Evolutionary conservation across 768 basidiomycete genomes (phyloP), one percentile per base, ranked within the genome.

Genomic region (Trichaptum fuscoviolaceum): DNA sequence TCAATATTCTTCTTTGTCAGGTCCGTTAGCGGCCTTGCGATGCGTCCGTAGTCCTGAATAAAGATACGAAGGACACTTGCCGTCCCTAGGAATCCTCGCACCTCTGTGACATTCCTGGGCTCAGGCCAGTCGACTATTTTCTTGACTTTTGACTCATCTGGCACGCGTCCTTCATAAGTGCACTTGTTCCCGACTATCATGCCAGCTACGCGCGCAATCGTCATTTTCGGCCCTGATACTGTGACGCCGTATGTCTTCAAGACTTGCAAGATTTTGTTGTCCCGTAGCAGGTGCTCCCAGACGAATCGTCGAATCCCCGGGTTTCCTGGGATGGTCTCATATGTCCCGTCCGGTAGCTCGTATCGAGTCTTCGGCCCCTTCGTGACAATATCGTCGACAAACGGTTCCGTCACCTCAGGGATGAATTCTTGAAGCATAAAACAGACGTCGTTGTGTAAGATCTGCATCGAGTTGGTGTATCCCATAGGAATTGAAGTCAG

Each of bases 351-450:
- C 0, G 34, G 8, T 0, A 52, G 1, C 10, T 74, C 63, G 63
- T 83, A 82, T 4, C 68, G 62, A 0, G 77, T 75, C 0, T 24
- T 18, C 0, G 76, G 79, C 0, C 80, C 78, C 65, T 75, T 76
- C 2, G 82, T 64, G 0, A 74, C 73, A 0, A 78, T 67, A 66
- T 84, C 77, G 66, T 85, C 78, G 10, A 84, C 74, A 63, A 76
- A 85, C 0, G 74, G 75, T 0, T 69, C 66, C 0, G 77, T 78
- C 6, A 72, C 25, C 0, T 80, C 26, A 20, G 79, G 80, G 1
- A 84, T 82, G 66, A 83, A 77, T 0, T 73, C 66, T 59, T 77
- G 71, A 0, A 84, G 67, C 7, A 82, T 78, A 35, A 76, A 75
- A 0, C 72, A 72, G 7, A 81, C 73, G 64, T 82, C 75, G 17